Base-by-base conservation (phyloP, 2,329 filamentous ascomycete genomes). In the Trichoderma sp. region DNA sequence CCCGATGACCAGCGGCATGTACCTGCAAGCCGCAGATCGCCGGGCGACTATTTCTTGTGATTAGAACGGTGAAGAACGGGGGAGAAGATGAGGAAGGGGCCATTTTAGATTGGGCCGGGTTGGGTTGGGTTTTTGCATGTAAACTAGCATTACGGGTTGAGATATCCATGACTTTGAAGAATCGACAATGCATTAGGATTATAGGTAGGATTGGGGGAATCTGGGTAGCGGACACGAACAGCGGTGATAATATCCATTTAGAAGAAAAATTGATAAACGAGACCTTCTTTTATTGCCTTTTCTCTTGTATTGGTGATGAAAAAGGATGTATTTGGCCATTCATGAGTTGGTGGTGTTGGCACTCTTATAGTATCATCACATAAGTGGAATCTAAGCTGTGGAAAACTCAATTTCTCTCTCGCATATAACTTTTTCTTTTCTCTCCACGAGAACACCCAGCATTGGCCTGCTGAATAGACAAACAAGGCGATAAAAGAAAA, bases 1-100 rank as follows among this genome's bases (percentile, higher is more conserved):
- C 94, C 95, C 0, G 94, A 97, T 80, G 93, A 97, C 79, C 90
- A 94, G 84, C 89, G 95, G 76, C 93, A 95, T 74, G 93, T 96
- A 9, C 94, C 94, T 2, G 91, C 93, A 12, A 93, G 90, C 74
- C 88, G 91, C 60, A 87, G 91, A 78, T 91, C 91, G 33, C 90
- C 91, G 18, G 90, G 90, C 71, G 92, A 94, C 81, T 94, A 94
- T 85, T 94, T 94, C 85, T 85, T 94, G 81, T 93, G 78, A 84
- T 79, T 79, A 80, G 76, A 74, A 11, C 33, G 33, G 12, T n/a
- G 35, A 35, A 7, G 38, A 7, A 33, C 11, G 65, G 18, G 12
- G 59, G 21, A 11, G 65, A 18, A 14, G 53, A 33, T 6, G 31
- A 33, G 16, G 33, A 11, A 14, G 35, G n/a, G 53, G n/a, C 59